Conservation (phyloP, 2,329 filamentous ascomycete species). For the Rutstroemia sp. region DNA sequence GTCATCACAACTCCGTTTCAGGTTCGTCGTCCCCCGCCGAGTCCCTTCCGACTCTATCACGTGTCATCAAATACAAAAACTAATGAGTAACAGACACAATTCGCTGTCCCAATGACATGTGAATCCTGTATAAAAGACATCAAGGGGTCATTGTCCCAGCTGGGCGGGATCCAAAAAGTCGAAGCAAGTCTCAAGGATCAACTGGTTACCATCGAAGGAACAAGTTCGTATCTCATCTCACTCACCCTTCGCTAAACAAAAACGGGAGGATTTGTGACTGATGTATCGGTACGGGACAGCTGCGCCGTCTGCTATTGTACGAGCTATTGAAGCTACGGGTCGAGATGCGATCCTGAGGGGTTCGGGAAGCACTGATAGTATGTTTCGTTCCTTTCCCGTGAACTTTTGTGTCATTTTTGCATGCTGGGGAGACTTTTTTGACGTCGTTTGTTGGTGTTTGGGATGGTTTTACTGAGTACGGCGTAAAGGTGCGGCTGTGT, state of each 20-base stretch:
- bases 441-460: not conserved
- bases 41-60: constrained; percentile 15
- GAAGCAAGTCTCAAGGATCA: constrained; percentile 77
- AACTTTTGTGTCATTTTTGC: not conserved
- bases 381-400: constrained; percentile 29
- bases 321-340: constrained; percentile 81
- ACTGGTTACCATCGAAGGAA: constrained; percentile 78
- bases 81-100: constrained; percentile 62
- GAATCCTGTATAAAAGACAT: constrained; percentile 83
- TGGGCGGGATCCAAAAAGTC: constrained; percentile 76
- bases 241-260: constrained; percentile 26
- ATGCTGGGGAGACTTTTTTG: not conserved
- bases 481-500: constrained; percentile 68
- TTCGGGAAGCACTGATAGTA: constrained; percentile 78
- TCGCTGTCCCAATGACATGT: constrained; percentile 91
- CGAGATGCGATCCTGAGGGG: constrained; percentile 91
- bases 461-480: not conserved
- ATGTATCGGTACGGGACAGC: constrained; percentile 38
- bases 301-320: constrained; percentile 81
- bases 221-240: constrained; percentile 45
- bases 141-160: constrained; percentile 66
- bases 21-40: constrained; percentile 16
- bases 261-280: constrained; percentile 8
- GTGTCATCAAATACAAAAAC: constrained; percentile 9
- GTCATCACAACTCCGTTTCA: constrained; percentile 30